Conservation (phyloP, 78 protist species). For the Neovahlkampfia damariscottae region DNA sequence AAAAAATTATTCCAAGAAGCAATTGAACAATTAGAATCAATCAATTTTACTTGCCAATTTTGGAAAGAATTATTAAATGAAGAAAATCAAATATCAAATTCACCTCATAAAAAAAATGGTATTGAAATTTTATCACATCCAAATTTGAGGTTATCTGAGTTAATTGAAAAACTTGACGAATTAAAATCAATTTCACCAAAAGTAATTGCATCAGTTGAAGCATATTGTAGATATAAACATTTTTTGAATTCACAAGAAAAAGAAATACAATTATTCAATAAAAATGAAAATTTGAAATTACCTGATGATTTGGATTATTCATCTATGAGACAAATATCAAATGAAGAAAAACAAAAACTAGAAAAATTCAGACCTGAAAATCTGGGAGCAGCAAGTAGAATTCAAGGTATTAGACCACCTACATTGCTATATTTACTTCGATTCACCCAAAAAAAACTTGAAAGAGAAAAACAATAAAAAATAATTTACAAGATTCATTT, state of each 20-base stretch:
- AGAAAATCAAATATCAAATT: background rate
- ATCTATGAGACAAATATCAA: background rate
- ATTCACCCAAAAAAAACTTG: background rate
- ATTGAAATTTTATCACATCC: background rate
- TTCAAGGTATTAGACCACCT: slow-evolving; percentile 3
- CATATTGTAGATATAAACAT: background rate
- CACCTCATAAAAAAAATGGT: background rate
- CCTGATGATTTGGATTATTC: background rate
- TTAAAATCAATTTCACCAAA: slow-evolving; percentile 1
- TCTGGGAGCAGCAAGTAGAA: slow-evolving; percentile 9
- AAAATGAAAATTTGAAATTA: background rate
- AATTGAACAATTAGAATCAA: background rate
- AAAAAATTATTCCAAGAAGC: background rate
- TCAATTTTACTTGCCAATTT: background rate
- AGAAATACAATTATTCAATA: no score
- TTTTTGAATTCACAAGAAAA: background rate
- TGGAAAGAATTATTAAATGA: background rate
- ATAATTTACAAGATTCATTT: no score
- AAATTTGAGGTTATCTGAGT: background rate
- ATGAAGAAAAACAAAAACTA: slow-evolving; percentile 28
- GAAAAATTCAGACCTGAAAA: background rate
- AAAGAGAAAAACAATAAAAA: no score
- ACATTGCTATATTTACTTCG: background rate
- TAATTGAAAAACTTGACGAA: background rate
- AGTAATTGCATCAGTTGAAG: slow-evolving; percentile 1